phyloP scores from a whole-genome alignment of 106 monocot species.

The Dioscorea zingiberensis region DNA sequence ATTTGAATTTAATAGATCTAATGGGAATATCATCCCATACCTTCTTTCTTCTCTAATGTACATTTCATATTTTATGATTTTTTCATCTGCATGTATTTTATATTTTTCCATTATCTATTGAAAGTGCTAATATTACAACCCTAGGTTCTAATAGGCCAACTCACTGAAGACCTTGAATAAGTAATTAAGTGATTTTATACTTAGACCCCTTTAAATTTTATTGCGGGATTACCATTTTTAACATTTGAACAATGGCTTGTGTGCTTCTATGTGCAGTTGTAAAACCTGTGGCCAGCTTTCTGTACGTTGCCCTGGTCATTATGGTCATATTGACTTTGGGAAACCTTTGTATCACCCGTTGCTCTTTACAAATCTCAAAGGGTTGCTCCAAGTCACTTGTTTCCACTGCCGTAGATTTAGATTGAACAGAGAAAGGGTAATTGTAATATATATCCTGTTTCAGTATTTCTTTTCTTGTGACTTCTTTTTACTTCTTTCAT shows the following conservation, averaged over 20 bases:
- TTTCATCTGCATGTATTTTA: too few species aligned
- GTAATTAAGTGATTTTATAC: neutral
- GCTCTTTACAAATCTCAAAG: conserved; percentile 52
- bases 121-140: neutral
- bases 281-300: conserved; percentile 70
- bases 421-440: conserved; percentile 43
- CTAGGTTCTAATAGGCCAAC: neutral
- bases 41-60: too few species aligned
- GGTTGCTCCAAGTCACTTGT: conserved; percentile 65
- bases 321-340: conserved; percentile 84
- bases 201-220: neutral
- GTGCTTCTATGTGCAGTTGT: conserved; percentile 46
- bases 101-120: neutral
- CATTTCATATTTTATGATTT: too few species aligned
- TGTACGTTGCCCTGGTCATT: conserved; percentile 75
- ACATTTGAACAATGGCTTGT: conserved; percentile 2
- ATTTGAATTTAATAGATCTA: neutral
- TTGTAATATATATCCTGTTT: neutral
- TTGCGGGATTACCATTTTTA: conserved; percentile 3
- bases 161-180: too few species aligned
- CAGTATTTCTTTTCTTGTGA: neutral
- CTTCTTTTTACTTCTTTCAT: neutral
- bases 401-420: conserved; percentile 75
- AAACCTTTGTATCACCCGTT: conserved; percentile 70
- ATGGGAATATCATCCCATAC: too few species aligned